Conservation (phyloP, 176 grass and related monocot genomes). For the Musa troglodytarum region DNA sequence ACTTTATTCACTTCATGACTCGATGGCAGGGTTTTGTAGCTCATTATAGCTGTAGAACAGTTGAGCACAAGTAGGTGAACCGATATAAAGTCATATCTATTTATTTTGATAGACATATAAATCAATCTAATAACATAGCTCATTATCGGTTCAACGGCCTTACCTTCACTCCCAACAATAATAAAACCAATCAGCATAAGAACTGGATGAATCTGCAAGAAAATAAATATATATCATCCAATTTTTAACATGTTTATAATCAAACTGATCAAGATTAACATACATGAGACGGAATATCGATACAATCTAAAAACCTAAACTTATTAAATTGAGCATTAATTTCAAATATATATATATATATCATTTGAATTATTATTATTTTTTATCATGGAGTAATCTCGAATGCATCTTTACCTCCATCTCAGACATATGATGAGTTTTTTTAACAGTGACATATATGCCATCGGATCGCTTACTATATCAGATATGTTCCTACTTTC, state of each 20-base stretch:
- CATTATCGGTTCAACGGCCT: background rate
- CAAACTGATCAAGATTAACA: no score
- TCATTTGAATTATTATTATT: no score
- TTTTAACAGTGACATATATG: no score
- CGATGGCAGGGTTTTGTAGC: constrained; percentile 54
- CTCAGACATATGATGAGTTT: no score
- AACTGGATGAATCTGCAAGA: constrained; percentile 81
- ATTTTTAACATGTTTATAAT: background rate
- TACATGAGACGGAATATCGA: no score
- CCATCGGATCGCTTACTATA: no score
- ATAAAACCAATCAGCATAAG: constrained; percentile 94
- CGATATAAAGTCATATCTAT: background rate
- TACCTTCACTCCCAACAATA: constrained; percentile 78
- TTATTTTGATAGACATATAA: background rate
- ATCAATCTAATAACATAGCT: background rate
- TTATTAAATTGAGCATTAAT: no score
- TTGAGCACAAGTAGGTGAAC: background rate
- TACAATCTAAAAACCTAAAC: no score
- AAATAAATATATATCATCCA: background rate
- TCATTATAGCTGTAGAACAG: constrained; percentile 60
- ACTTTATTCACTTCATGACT: constrained; percentile 63
- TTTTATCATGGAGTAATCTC: no score
- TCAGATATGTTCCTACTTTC: no score
- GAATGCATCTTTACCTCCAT: no score
- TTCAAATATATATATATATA: no score